Evolutionary conservation across 2,329 filamentous ascomycete species (phyloP).

Genomic region (Colletotrichum australisinense): DNA sequence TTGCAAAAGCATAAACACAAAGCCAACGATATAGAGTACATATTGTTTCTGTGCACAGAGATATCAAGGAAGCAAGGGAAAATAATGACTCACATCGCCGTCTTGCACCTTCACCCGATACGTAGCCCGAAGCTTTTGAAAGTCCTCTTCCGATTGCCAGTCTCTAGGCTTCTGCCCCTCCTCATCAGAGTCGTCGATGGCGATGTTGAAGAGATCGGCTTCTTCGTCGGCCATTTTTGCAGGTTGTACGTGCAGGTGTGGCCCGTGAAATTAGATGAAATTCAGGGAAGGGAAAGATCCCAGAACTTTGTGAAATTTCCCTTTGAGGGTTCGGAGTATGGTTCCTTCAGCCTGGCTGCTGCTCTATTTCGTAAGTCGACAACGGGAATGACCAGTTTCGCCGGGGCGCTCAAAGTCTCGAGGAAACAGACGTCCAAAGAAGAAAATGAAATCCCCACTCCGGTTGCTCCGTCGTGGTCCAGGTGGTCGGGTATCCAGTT

Average conservation of each 20-base stretch:
- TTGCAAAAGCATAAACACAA: neutral
- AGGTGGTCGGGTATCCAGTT: neutral
- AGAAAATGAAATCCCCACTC: neutral
- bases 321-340: neutral
- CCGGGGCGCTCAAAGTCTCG: neutral
- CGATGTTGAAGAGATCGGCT: slow-evolving; percentile 46
- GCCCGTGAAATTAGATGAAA: no score
- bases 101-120: slow-evolving; percentile 65
- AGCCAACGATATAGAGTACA: neutral
- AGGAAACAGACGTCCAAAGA: neutral
- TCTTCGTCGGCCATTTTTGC: slow-evolving; percentile 39
- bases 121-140: slow-evolving; percentile 55
- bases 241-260: no score
- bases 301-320: no score
- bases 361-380: neutral
- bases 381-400: neutral
- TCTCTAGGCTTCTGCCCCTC: slow-evolving; percentile 46
- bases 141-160: slow-evolving; percentile 61
- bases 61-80: neutral
- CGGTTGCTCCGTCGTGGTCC: neutral
- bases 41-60: neutral
- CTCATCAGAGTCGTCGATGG: slow-evolving; percentile 47
- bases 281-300: no score
- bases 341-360: neutral
- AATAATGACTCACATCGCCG: slow-evolving; percentile 57